phyloP scores from a whole-genome alignment of 148 eudicot species.

The Heliosperma pusillum region DNA sequence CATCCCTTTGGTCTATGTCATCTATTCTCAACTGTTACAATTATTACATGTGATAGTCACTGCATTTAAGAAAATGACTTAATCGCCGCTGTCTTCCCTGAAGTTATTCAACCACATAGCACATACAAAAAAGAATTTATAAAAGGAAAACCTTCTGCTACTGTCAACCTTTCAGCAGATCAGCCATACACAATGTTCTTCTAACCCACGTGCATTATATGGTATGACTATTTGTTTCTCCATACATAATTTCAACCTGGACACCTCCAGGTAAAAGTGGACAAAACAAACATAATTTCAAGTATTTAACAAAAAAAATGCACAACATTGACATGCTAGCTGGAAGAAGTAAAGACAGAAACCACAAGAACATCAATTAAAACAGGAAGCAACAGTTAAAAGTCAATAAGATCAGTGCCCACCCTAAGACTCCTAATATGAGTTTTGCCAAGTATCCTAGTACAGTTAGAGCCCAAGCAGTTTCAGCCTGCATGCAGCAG shows the following conservation, averaged over 20 bases:
- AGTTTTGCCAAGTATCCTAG: conserved; percentile 95
- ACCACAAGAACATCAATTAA: neutral
- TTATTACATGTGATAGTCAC: neutral
- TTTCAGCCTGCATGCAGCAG: conserved; percentile 67
- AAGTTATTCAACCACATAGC: neutral
- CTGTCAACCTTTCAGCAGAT: neutral
- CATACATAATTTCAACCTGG: neutral
- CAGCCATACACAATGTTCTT: neutral
- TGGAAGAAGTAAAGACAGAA: neutral
- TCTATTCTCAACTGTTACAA: neutral
- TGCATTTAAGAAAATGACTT: neutral
- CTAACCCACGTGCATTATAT: neutral
- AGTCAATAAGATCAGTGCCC: conserved; percentile 18
- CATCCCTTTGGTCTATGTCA: neutral
- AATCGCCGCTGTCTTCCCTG: neutral
- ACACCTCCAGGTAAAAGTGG: neutral
- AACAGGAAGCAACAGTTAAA: neutral
- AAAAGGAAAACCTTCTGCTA: neutral
- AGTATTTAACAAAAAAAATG: neutral
- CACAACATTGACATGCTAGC: neutral
- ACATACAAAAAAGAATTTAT: no score
- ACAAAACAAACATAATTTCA: neutral
- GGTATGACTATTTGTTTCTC: neutral
- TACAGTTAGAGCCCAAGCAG: conserved; percentile 97
- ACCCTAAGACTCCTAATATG: conserved; percentile 87